Evolutionary conservation across 75 land plant species (phyloP), one percentile per base, ranked within the genome.

Genomic region (Sequoiadendron giganteum): DNA sequence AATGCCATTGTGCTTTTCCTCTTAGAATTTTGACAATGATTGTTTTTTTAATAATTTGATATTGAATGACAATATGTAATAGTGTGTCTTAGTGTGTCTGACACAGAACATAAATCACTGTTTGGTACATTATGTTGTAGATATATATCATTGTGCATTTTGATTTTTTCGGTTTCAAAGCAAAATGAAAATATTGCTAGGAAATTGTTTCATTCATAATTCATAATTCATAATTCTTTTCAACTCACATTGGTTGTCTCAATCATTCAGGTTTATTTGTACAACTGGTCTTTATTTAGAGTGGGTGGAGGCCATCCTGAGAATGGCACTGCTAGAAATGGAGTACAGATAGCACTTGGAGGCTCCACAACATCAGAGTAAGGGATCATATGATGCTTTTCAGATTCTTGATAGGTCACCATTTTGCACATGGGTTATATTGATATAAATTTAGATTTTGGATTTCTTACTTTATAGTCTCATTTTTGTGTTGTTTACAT

Each of bases 281-380:
- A 28, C 52, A 70, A 75, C 1, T 68, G 52, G 79, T 70, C 28
- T 40, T 42, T 86, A 5, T 14, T 39, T 65, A 86, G 45, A 86
- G 84, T 42, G 32, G 36, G 10, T 65, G 47, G 47, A 18, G 42
- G 73, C 42, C 18, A 45, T 86, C 34, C 79, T 38, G 52, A 75
- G 30, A 58, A 58, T 58, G 65, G 28, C n/a, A 75, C 1, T 10
- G 28, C 16, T 76, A 9, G 38, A 78, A 45, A 75, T 42, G 49
- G 45, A 70, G 43, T 30, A 84, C 58, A 54, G 39, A 32, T 84
- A 54, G 85, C 61, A 84, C 30, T 84, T n/a, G 85, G 30, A 84
- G 85, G 85, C 58, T 54, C 15, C 38, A 84, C 36, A 84, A 3
- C 85, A 49, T 54, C 85, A 52, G 85, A 84, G 85, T 84, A 84